Percentiles rank a stretch among this genome's conserved stretches.
Evolutionary conservation across 352 stramenopile species (phyloP).

Genomic region (Blastocystis sp.): DNA sequence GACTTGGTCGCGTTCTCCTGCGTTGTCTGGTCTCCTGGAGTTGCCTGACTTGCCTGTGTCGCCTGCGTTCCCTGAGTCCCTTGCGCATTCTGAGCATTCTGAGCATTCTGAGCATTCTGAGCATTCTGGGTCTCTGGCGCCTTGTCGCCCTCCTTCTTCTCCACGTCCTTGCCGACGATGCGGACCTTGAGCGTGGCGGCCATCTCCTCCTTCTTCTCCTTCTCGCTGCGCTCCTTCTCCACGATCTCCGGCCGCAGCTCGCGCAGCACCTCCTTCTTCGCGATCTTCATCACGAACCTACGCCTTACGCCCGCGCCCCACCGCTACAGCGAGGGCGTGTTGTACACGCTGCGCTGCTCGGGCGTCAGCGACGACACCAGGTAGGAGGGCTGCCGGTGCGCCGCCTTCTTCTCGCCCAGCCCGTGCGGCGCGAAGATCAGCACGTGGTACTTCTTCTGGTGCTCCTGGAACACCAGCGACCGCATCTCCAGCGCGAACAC

Average conservation of each 20-base stretch:
- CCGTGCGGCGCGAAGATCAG: neutral
- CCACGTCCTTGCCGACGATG: neutral
- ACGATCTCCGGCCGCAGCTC: slow-evolving; percentile 36
- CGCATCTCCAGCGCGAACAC: slow-evolving; percentile 14
- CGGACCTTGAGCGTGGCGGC: neutral
- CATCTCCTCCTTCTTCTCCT: slow-evolving; percentile 37
- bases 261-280: slow-evolving; percentile 54
- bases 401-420: neutral
- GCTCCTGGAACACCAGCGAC: neutral
- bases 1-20: neutral
- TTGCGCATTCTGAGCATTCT: too few species aligned
- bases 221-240: slow-evolving; percentile 39
- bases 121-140: too few species aligned
- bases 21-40: neutral
- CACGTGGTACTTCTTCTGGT: slow-evolving; percentile 17
- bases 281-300: slow-evolving; percentile 63
- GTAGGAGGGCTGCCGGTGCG: neutral
- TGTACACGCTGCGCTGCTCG: slow-evolving; percentile 38
- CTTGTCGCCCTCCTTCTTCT: neutral
- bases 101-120: too few species aligned
- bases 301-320: neutral
- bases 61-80: too few species aligned
- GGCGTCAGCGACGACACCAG: slow-evolving; percentile 24
- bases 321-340: slow-evolving; percentile 49
- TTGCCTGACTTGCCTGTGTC: too few species aligned